Evolutionary conservation across 2,329 filamentous ascomycete genomes (phyloP).

Genomic region (Neocatenulostroma microsporum): DNA sequence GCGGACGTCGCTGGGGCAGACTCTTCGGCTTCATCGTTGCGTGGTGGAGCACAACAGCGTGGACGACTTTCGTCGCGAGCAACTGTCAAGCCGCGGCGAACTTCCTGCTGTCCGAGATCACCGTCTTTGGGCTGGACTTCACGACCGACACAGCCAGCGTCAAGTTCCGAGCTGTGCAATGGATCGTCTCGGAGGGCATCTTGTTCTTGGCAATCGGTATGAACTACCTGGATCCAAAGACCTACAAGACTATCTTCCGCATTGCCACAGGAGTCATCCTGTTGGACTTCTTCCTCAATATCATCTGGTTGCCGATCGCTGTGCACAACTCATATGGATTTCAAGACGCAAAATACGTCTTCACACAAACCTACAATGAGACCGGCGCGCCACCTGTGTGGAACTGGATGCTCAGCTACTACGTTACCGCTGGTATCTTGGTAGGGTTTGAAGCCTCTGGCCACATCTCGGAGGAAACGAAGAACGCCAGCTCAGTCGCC

Average conservation of each 20-base stretch:
- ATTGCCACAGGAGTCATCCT: slow-evolving; percentile 45
- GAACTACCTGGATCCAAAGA: slow-evolving; percentile 33
- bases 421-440: slow-evolving; percentile 53
- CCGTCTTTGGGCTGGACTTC: slow-evolving; percentile 50
- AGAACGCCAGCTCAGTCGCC: slow-evolving; percentile 49
- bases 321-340: slow-evolving; percentile 51
- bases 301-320: slow-evolving; percentile 55
- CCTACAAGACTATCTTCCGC: slow-evolving; percentile 45
- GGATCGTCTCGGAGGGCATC: slow-evolving; percentile 46
- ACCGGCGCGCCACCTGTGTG: slow-evolving; percentile 45
- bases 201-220: slow-evolving; percentile 35
- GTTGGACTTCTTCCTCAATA: slow-evolving; percentile 52
- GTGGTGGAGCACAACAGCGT: slow-evolving; percentile 57
- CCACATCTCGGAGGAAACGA: slow-evolving; percentile 55
- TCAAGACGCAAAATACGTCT: slow-evolving; percentile 51
- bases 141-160: slow-evolving; percentile 45
- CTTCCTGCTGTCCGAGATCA: slow-evolving; percentile 43
- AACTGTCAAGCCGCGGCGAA: slow-evolving; percentile 33
- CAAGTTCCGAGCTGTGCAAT: slow-evolving; percentile 54
- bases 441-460: slow-evolving; percentile 56
- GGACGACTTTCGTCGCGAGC: slow-evolving; percentile 44
- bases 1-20: slow-evolving; percentile 48
- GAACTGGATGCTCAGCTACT: slow-evolving; percentile 58
- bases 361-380: slow-evolving; percentile 53
- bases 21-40: slow-evolving; percentile 55